Conservation (phyloP, 331 rosid genomes). For the Pyrus hybrid region DNA sequence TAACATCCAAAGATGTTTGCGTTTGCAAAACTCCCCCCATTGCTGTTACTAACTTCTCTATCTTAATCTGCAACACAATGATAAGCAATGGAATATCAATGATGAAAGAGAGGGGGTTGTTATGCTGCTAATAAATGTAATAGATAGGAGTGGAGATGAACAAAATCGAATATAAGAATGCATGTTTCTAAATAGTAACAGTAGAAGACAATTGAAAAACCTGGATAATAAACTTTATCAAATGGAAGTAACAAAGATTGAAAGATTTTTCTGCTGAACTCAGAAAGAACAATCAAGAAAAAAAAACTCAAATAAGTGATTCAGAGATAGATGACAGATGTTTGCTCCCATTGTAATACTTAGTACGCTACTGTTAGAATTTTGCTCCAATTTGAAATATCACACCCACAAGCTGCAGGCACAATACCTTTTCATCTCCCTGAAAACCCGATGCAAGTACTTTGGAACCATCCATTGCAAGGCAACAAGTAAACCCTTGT, state of each 20-base stretch:
- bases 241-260: neutral
- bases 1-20: constrained; percentile 60
- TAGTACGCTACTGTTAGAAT: neutral
- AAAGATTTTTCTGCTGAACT: neutral
- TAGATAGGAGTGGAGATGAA: neutral
- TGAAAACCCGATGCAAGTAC: constrained; percentile 89
- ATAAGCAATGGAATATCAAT: neutral
- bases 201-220: neutral
- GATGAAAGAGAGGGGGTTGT: neutral
- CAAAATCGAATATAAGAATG: neutral
- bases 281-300: neutral
- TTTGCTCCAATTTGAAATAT: neutral
- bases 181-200: neutral
- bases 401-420: constrained; percentile 5
- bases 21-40: constrained; percentile 82
- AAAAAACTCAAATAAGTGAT: neutral
- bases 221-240: neutral
- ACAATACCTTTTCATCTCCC: constrained; percentile 62
- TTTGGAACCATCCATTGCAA: constrained; percentile 88
- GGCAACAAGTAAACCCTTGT: constrained; percentile 83
- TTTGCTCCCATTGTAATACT: neutral
- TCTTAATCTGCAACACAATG: constrained; percentile 46
- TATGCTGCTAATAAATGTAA: neutral
- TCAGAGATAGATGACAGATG: neutral
- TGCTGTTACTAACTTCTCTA: constrained; percentile 60